Evolutionary conservation across 306 rosid genomes (phyloP), one percentile per base, ranked within the genome.

Genomic region (Glycine soja): DNA sequence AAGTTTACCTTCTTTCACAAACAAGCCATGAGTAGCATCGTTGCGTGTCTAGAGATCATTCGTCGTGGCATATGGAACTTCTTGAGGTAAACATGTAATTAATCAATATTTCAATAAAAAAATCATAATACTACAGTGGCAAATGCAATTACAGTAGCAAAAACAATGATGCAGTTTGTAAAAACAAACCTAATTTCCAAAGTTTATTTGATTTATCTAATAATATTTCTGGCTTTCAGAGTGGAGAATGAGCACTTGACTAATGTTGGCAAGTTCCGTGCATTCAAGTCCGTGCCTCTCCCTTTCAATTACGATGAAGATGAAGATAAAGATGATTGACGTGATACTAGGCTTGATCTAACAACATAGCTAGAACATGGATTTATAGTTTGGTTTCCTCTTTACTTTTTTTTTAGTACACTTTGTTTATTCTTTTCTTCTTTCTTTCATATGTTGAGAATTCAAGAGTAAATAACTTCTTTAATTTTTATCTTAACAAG

Each of bases 31-130:
- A 15, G 47, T 3, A 68, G 85, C 58, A 56, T 84, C 43, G 84
- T 87, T 16, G 92, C 91, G 8, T 48, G 89, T 64, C 83, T 92
- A 48, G 95, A 92, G 80, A 91, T 92, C 79, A 82, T 92, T 74
- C 90, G 92, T 42, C 91, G 91, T 7, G 97, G 94, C 63, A 84
- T 93, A 48, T 93, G 97, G 91, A 93, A 61, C 76, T 93, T 93
- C 86, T 92, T 92, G 85, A 88, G 92, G 94, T 89, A 85, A 64
- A 2, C 7, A 74, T 24, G 4, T 1, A 24, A 24, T 24, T 24
- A 24, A 24, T 7, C 18, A 58, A 36, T 30, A 2, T 61, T 19
- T 43, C 38, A 38, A 24, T 24, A 24, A 24, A 24, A 24, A 24
- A 24, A 24, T 24, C 30, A 24, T 24, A 24, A 24, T 24, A 24